A percentile compares a stretch with the other conserved stretches of the same genome.
phyloP scores from a whole-genome alignment of 2,329 filamentous ascomycete species.

The Aureobasidium sp. region DNA sequence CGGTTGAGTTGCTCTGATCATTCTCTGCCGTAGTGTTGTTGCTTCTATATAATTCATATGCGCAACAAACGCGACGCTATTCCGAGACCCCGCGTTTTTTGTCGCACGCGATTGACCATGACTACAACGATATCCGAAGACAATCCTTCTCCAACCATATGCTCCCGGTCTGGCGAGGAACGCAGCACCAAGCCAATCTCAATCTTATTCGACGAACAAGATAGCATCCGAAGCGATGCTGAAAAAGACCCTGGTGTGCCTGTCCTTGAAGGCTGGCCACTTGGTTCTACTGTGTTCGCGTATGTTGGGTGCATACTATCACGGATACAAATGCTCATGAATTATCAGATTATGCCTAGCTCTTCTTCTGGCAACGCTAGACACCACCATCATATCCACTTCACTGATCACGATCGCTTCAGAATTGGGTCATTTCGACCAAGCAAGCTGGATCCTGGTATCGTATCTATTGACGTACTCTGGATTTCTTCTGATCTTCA shows the following conservation, averaged over 20 bases:
- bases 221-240: not conserved
- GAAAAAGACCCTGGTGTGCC: not conserved
- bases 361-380: conserved; percentile 8
- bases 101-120: not conserved
- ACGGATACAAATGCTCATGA: not conserved
- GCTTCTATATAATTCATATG: not conserved
- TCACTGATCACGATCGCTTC: conserved; percentile 11
- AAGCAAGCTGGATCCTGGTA: conserved; percentile 9
- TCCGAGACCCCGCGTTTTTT: not conserved
- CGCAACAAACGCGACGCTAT: not conserved
- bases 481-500: conserved; percentile 16
- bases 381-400: conserved; percentile 14
- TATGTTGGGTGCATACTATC: not conserved
- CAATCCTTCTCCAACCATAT: not conserved
- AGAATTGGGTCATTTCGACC: conserved; percentile 6
- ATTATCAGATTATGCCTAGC: not conserved
- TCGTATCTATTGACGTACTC: conserved; percentile 12
- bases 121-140: not conserved
- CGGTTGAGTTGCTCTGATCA: no score
- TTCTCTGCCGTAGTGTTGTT: not conserved
- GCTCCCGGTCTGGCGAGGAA: not conserved
- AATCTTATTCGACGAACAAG: not conserved
- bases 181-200: not conserved
- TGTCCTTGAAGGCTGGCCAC: not conserved
- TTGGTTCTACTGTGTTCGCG: conserved; percentile 3